These are phyloP conservation scores for Gastrolobium bilobum DNA, from an alignment of 306 rosid genomes.

Conservation along the genomic window DNA sequence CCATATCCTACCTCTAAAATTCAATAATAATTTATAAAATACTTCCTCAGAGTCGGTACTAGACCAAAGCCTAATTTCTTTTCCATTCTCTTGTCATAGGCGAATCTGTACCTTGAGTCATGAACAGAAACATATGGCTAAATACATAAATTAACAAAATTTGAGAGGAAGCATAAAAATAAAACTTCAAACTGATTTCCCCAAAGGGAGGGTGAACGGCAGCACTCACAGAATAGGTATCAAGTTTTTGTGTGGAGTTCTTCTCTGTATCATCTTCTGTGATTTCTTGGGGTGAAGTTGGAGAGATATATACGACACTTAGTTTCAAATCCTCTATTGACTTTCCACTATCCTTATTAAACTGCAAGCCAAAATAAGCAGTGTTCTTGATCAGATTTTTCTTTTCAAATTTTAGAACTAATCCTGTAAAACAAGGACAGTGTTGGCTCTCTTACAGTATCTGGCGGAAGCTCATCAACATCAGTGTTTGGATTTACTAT, in stretches of 20 bases:
- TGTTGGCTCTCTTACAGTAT: slow-evolving; percentile 69
- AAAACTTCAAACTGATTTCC: slow-evolving; percentile 1
- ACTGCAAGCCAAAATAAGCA: slow-evolving; percentile 55
- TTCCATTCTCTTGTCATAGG: neutral
- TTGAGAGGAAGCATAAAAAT: slow-evolving; percentile 2
- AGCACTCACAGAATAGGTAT: slow-evolving; percentile 64
- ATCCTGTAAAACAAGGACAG: slow-evolving; percentile 27
- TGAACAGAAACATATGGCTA: neutral
- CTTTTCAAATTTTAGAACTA: neutral
- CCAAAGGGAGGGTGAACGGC: slow-evolving; percentile 2
- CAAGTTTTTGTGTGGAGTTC: slow-evolving; percentile 51
- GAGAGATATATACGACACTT: slow-evolving; percentile 62
- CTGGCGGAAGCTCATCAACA: slow-evolving; percentile 81
- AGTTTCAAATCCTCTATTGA: slow-evolving; percentile 78
- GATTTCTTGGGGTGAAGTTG: slow-evolving; percentile 55
- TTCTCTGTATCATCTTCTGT: slow-evolving; percentile 56
- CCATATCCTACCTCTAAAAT: too few relatives aligned
- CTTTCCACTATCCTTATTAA: slow-evolving; percentile 75
- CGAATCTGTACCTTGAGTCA: slow-evolving; percentile 1
- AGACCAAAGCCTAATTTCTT: neutral
- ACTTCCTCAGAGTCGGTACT: too few relatives aligned
- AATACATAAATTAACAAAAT: slow-evolving; percentile 3
- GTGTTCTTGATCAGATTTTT: slow-evolving; percentile 12
- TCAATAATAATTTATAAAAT: too few relatives aligned
- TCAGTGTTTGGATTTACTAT: slow-evolving; percentile 72